A percentile compares a stretch with the other conserved stretches of the same genome.
These are phyloP conservation scores for Vicia villosa DNA, from an alignment of 306 rosid genomes.

Conservation along the genomic window DNA sequence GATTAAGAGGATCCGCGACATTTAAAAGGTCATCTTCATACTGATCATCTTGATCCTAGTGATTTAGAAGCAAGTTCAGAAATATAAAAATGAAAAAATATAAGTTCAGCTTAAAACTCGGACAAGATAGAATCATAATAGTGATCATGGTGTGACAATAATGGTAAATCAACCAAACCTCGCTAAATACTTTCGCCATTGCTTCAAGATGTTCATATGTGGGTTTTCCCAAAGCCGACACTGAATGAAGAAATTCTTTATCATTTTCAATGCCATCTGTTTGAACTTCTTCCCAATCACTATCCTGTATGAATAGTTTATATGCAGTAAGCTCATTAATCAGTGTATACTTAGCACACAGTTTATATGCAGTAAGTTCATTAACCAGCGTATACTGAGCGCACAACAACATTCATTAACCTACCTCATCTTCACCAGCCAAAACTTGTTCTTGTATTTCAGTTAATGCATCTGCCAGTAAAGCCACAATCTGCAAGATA, in stretches of 20 bases:
- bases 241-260: conserved; percentile 54
- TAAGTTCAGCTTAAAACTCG: neutral
- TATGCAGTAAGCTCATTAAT: conserved; percentile 10
- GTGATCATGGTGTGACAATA: neutral
- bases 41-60: conserved; percentile 76
- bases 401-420: conserved; percentile 27
- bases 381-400: conserved; percentile 5
- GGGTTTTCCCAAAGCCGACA: conserved; percentile 58
- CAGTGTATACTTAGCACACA: conserved; percentile 13
- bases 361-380: conserved; percentile 8
- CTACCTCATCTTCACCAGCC: conserved; percentile 69
- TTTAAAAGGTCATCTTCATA: conserved; percentile 73
- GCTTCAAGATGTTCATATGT: conserved; percentile 79
- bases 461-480: conserved; percentile 76
- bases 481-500: conserved; percentile 73
- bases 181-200: conserved; percentile 74
- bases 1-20: conserved; percentile 83
- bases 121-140: conserved; percentile 22
- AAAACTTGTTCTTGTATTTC: conserved; percentile 88
- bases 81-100: conserved; percentile 16
- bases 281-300: conserved; percentile 92
- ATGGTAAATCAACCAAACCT: conserved; percentile 54
- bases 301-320: conserved; percentile 59
- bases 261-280: conserved; percentile 53
- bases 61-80: conserved; percentile 39